Base-by-base conservation (phyloP, 352 stramenopile genomes). In the Achlya hypogyna region DNA sequence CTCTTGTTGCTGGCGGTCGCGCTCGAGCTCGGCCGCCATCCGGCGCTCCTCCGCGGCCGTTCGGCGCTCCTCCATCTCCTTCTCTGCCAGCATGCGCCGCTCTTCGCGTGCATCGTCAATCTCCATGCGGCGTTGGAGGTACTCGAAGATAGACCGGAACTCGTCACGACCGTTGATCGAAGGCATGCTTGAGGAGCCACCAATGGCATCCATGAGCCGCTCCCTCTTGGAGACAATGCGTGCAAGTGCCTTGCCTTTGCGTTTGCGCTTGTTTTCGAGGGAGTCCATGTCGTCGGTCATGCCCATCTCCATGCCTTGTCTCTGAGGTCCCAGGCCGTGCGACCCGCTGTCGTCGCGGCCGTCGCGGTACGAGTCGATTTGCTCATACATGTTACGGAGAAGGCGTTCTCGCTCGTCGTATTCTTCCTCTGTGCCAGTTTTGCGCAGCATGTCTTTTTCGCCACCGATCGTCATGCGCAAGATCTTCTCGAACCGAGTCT, bases 401-500 rank as follows among this genome's bases (percentile, higher is more conserved):
- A 67, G 42, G 16, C 60, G 60, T 34, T 67, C 60, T 4, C 60
- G 60, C 2, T 67, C 60, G 29, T 52, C 60, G 27, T 54, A 67
- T 43, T 67, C 60, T 5, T 67, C 60, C 6, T 67, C 60, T 9
- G 23, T 67, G 25, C 60, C 60, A 0, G 60, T 54, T n/a, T 67
- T 67, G 20, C 60, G 40, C 60, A 67, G 29, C 25, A 67, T 47
- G 4, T 67, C 60, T 12, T 42, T 14, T 49, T 67, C 60, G 31
- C 60, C 60, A 8, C 60, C 38, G 9, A 34, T 67, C 25, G 51
- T 67, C 60, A 67, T 67, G 27, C 47, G 40, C 25, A 67, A n/a
- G 45, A 67, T 67, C 42, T 67, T 67, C 32, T 67, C 60, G 32
- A 67, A 67, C 22, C 60, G 60, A 3, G 60, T 67, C 51, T 67